Conservation (phyloP, 768 basidiomycete genomes). For the Hypsizygus marmoreus region DNA sequence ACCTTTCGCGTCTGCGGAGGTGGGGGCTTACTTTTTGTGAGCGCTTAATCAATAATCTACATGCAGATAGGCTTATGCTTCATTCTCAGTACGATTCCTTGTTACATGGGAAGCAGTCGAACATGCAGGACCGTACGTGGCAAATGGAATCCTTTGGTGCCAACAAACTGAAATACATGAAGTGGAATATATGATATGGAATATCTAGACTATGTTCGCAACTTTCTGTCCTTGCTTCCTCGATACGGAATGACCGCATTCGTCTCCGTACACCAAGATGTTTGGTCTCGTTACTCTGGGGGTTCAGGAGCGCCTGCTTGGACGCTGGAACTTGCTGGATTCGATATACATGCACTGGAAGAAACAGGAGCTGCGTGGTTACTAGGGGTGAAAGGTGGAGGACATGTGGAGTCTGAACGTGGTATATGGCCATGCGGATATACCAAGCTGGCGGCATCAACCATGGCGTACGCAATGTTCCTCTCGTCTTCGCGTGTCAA, state of each 20-base stretch:
- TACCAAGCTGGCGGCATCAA: conserved; percentile 88
- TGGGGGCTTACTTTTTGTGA: conserved; percentile 74
- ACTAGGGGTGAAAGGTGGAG: conserved; percentile 73
- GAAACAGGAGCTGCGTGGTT: conserved; percentile 88
- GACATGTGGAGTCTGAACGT: conserved; percentile 73
- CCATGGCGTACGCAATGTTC: conserved; percentile 72
- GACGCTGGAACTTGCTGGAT: conserved; percentile 86
- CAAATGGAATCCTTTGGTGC: background rate
- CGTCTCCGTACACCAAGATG: conserved; percentile 88
- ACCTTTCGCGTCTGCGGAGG: conserved; percentile 74
- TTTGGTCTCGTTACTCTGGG: conserved; percentile 93
- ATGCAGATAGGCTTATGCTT: conserved; percentile 1
- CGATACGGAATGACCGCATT: conserved; percentile 74
- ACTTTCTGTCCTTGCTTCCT: conserved; percentile 68
- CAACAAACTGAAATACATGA: too few relatives aligned
- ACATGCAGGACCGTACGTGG: conserved; percentile 85
- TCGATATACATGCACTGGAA: conserved; percentile 80
- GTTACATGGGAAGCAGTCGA: conserved; percentile 98
- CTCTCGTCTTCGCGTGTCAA: background rate
- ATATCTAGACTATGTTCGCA: conserved; percentile 79
- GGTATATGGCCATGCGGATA: conserved; percentile 95
- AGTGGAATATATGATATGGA: conserved; percentile 85
- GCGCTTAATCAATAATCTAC: background rate
- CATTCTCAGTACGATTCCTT: conserved; percentile 74
- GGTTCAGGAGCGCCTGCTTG: conserved; percentile 97